Evolutionary conservation across 2,329 filamentous ascomycete genomes (phyloP).

Genomic region (Paecilomyces fulvus): DNA sequence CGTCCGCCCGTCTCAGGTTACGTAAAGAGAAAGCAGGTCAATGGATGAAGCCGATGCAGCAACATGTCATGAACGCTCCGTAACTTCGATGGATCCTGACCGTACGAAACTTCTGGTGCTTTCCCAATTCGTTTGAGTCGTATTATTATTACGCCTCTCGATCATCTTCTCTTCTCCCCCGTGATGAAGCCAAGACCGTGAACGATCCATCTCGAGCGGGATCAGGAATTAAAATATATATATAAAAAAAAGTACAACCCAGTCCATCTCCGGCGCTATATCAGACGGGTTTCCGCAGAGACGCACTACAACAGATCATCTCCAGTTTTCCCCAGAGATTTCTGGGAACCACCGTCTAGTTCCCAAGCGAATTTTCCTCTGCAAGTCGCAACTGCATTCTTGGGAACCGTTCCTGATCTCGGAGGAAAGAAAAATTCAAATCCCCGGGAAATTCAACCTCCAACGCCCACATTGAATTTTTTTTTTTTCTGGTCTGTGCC

Average conservation of each 20-base stretch:
- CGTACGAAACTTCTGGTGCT: constrained; percentile 9
- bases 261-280: neutral
- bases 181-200: neutral
- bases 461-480: neutral
- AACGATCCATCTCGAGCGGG: neutral
- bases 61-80: constrained; percentile 1
- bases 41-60: constrained; percentile 2
- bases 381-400: neutral
- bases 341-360: neutral
- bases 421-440: neutral
- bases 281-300: neutral
- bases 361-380: neutral
- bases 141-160: neutral
- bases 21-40: constrained; percentile 30
- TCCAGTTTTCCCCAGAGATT: neutral
- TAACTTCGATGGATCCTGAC: constrained; percentile 2
- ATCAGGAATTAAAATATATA: neutral
- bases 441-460: neutral
- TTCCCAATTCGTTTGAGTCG: neutral
- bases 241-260: neutral
- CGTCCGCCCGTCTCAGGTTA: constrained; percentile 26
- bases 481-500: constrained; percentile 2
- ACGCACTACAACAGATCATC: neutral
- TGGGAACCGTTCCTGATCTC: neutral
- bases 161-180: neutral